Evolutionary conservation across 768 basidiomycete species (phyloP).

Genomic region (Tylopilus sp.): DNA sequence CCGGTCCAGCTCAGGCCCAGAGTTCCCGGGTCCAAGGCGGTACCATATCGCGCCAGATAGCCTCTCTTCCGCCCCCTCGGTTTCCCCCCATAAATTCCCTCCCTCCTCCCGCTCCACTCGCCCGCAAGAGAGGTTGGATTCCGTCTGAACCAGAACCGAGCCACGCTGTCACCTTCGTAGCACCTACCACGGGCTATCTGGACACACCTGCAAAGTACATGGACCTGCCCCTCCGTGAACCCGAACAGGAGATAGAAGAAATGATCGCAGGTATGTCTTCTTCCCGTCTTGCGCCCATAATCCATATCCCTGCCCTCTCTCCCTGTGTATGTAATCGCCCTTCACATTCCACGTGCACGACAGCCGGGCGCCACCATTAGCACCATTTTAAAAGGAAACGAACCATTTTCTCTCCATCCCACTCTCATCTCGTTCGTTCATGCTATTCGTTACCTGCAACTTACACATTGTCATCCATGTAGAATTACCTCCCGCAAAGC

Average conservation of each 20-base stretch:
- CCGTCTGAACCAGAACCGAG: slow-evolving; percentile 58
- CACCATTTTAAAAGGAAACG: slow-evolving; percentile 10
- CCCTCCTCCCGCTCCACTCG: slow-evolving; percentile 39
- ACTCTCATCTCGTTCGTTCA: slow-evolving; percentile 21
- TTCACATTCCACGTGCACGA: slow-evolving; percentile 15
- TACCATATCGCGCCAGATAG: slow-evolving; percentile 20
- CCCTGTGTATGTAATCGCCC: slow-evolving; percentile 19
- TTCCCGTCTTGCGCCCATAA: slow-evolving; percentile 24
- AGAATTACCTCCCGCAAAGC: slow-evolving; percentile 77
- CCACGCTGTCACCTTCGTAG: slow-evolving; percentile 46
- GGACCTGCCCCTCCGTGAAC: slow-evolving; percentile 29
- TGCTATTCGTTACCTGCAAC: slow-evolving; percentile 33
- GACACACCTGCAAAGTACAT: slow-evolving; percentile 67
- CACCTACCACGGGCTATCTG: slow-evolving; percentile 62
- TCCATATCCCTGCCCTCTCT: slow-evolving; percentile 1
- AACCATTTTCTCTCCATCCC: slow-evolving; percentile 13
- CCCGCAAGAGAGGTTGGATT: slow-evolving; percentile 71
- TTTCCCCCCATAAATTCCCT: slow-evolving; percentile 14
- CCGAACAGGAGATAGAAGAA: slow-evolving; percentile 43
- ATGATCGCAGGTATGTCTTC: slow-evolving; percentile 42
- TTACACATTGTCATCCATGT: slow-evolving; percentile 50
- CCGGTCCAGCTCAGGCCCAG: slow-evolving; percentile 16
- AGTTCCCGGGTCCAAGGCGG: slow-evolving; percentile 27
- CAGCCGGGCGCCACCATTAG: slow-evolving; percentile 3
- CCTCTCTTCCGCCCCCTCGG: slow-evolving; percentile 15